A percentile compares a stretch with the other conserved stretches of the same genome.
Conservation (phyloP, 371 early-diverging fungal genomes). For the Mucor velutinosus region DNA sequence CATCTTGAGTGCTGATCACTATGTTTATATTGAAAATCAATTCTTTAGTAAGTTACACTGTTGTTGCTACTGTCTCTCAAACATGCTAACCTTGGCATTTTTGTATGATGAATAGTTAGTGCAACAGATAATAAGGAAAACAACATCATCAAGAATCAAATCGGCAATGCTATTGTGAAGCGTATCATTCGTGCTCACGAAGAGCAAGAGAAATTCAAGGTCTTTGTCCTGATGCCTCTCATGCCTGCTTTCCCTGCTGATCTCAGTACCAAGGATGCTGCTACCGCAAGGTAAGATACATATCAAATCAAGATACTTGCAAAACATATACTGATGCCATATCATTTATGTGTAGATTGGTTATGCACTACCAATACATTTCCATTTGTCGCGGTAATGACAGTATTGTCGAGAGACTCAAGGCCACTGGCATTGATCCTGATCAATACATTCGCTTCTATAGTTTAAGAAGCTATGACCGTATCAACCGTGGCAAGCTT, state of each 20-base stretch:
- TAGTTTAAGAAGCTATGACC: conserved; percentile 70
- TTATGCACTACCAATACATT: conserved; percentile 78
- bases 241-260: conserved; percentile 93
- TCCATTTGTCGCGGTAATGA: conserved; percentile 73
- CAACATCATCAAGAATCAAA: conserved; percentile 69
- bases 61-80: not conserved
- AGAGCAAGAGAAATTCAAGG: conserved; percentile 74
- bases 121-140: conserved; percentile 56
- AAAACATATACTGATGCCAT: not conserved
- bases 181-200: conserved; percentile 80
- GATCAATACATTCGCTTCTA: conserved; percentile 74
- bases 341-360: conserved; percentile 35
- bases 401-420: conserved; percentile 61
- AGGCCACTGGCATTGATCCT: conserved; percentile 58
- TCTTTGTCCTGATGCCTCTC: conserved; percentile 89
- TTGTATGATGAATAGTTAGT: conserved; percentile 52
- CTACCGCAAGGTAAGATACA: conserved; percentile 62
- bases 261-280: conserved; percentile 75
- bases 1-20: conserved; percentile 80
- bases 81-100: conserved; percentile 10
- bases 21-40: conserved; percentile 96
- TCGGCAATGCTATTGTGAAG: conserved; percentile 79
- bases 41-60: conserved; percentile 76
- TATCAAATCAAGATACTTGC: not conserved
- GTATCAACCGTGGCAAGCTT: conserved; percentile 45